Evolutionary conservation across 306 rosid species (phyloP), one percentile per base, ranked within the genome.

Genomic region (Prinsepia uniflora): DNA sequence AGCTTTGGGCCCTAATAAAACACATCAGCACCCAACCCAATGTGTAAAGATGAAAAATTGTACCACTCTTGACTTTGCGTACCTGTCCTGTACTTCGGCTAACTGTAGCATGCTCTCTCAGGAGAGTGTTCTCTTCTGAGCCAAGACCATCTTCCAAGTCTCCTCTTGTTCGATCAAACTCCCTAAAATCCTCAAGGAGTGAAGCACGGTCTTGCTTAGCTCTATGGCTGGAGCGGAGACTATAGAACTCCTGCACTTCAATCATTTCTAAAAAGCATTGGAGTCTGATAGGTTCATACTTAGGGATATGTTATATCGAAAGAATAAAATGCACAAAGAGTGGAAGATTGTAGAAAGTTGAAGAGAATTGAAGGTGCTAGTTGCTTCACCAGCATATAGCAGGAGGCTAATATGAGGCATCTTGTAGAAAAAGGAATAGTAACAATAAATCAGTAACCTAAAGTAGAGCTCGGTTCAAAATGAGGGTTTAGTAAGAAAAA

Each of bases 31-130:
- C 6, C 65, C 73, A 14, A 42, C 49, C 5, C 24, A 70, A 22
- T 47, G 24, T 55, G 5, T 13, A 54, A 0, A 0, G 4, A 20
- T 17, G 6, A 8, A 3, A 59, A 57, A 7, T 9, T 72, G 24
- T n/a, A 30, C 54, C 15, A 54, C 67, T 69, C 36, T 3, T 63
- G 42, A 57, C 39, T 72, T 50, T 18, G 71, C 80, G 59, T 57
- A 95, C 99, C 92, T 95, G 97, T 72, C 97, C 99, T 63, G 97
- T 91, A 77, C 12, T 89, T 80, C 96, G 89, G 85, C 96, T 87
- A 70, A 95, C 85, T 68, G 99, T 73, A 54, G 88, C 90, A 54
- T 76, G 89, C 79, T 95, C 99, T 81, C 79, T 95, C 56, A 95
- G 83, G 67, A 95, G 96, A 42, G 89, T 73, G 72, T 86, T 90